Evolutionary conservation across 2,329 filamentous ascomycete species (phyloP).

Genomic region (Colletotrichum plurivorum): DNA sequence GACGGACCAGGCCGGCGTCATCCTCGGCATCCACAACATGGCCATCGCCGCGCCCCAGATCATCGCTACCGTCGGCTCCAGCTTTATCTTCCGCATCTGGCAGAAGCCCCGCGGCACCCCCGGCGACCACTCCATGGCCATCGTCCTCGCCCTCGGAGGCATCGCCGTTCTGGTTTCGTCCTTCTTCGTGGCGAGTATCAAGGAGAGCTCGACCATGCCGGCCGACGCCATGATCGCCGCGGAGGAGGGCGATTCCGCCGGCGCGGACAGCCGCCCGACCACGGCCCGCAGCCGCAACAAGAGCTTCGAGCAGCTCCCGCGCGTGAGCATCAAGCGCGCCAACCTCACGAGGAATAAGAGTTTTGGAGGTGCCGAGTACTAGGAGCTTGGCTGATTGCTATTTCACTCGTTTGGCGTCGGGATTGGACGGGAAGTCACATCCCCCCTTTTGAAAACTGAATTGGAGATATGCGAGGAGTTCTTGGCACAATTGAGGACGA

Average conservation of each 20-base stretch:
- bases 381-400: constrained; percentile 1
- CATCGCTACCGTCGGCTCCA: constrained; percentile 87
- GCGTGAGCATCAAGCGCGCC: constrained; percentile 61
- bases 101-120: constrained; percentile 90
- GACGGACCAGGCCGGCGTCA: constrained; percentile 86
- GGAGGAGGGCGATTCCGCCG: constrained; percentile 57
- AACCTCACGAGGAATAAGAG: constrained; percentile 64
- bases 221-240: constrained; percentile 56
- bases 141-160: constrained; percentile 89
- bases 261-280: constrained; percentile 45
- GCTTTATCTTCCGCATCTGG: constrained; percentile 84
- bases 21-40: constrained; percentile 96
- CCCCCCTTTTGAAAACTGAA: constrained; percentile 12
- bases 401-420: constrained; percentile 36
- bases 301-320: constrained; percentile 58
- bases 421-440: neutral
- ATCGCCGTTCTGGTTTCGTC: constrained; percentile 83
- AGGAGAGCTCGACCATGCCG: constrained; percentile 67
- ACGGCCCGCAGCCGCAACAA: constrained; percentile 53
- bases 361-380: constrained; percentile 65
- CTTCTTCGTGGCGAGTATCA: constrained; percentile 77
- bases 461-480: constrained; percentile 32
- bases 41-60: constrained; percentile 93
- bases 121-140: constrained; percentile 88
- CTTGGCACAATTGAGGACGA: neutral